Conservation (phyloP, 306 rosid species). For the Mimosa bimucronata region DNA sequence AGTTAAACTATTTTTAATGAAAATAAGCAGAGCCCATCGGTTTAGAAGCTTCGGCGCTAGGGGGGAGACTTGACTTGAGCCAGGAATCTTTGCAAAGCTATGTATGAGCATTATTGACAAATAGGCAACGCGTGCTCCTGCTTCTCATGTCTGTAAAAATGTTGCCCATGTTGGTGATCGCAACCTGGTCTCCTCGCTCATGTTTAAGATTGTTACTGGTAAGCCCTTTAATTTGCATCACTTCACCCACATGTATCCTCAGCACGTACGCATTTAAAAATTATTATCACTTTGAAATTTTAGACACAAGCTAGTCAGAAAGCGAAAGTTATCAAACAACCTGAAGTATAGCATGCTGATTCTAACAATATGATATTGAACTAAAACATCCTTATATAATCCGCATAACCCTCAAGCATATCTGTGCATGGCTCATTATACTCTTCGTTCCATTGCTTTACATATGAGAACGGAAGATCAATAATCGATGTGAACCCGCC, state of each 20-base stretch:
- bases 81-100: constrained; percentile 19
- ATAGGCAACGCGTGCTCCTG: neutral
- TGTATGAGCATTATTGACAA: neutral
- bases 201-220: neutral
- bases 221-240: neutral
- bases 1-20: constrained; percentile 6
- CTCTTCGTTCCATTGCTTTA: too few relatives aligned
- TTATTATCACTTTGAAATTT: neutral
- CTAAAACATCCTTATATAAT: neutral
- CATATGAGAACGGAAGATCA: neutral
- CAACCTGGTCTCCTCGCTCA: neutral
- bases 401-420: neutral
- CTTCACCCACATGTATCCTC: neutral
- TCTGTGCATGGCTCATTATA: too few relatives aligned
- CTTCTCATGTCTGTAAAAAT: neutral
- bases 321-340: neutral
- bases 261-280: too few relatives aligned
- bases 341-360: neutral
- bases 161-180: neutral
- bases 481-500: too few relatives aligned
- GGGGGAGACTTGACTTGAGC: constrained; percentile 23
- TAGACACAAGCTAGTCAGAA: neutral
- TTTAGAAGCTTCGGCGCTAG: constrained; percentile 67
- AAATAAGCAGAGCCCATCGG: constrained; percentile 36
- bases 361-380: too few relatives aligned